Percentiles rank a stretch among this genome's conserved stretches.
Conservation (phyloP, 805 yeast species). For the Isabelozyma heimii region DNA sequence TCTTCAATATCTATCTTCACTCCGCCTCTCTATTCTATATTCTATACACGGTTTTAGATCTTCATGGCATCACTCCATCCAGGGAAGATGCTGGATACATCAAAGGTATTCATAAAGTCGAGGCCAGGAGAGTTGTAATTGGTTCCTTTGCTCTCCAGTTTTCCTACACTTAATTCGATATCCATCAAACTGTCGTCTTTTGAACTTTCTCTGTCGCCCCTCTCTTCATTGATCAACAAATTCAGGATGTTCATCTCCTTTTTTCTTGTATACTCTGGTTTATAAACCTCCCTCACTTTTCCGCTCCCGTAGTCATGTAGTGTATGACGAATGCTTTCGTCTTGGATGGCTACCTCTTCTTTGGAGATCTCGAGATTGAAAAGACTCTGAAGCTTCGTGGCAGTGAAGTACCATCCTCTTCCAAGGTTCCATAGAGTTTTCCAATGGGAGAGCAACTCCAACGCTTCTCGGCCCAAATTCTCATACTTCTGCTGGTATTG, state of each 20-base stretch:
- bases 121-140: slow-evolving; percentile 9
- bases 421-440: slow-evolving; percentile 28
- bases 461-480: slow-evolving; percentile 16
- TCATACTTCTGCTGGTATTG: slow-evolving; percentile 9
- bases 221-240: slow-evolving; percentile 5
- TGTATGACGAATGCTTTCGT: slow-evolving; percentile 19
- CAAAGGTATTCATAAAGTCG: slow-evolving; percentile 15
- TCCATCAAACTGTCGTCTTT: neutral
- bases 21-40: too few relatives aligned
- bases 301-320: slow-evolving; percentile 31
- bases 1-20: too few relatives aligned
- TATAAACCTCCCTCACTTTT: slow-evolving; percentile 19
- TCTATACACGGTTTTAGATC: neutral
- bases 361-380: slow-evolving; percentile 13
- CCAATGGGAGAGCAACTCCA: slow-evolving; percentile 22
- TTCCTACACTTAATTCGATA: neutral
- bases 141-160: neutral
- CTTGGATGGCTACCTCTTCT: slow-evolving; percentile 9
- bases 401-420: slow-evolving; percentile 24
- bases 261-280: slow-evolving; percentile 6
- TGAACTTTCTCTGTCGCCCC: neutral
- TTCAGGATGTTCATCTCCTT: slow-evolving; percentile 13
- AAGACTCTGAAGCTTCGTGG: slow-evolving; percentile 19
- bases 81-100: slow-evolving; percentile 14
- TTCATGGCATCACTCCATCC: slow-evolving; percentile 12